Base-by-base conservation (phyloP, 1,284 basidiomycete genomes). In the Pseudozyma pruni region DNA sequence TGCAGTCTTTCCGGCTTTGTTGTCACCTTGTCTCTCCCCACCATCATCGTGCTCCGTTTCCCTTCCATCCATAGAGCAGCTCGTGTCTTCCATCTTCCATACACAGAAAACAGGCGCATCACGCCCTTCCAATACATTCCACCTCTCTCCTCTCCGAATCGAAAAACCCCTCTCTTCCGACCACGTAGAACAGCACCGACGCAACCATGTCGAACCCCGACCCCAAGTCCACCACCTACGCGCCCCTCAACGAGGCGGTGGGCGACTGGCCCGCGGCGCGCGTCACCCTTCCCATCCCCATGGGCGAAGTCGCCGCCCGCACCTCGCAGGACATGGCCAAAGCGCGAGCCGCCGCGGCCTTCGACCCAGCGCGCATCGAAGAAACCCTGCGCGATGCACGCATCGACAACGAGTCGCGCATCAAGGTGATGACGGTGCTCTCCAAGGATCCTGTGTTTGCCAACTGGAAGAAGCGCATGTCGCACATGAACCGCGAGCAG, bases 401-500 rank as follows among this genome's bases (percentile, higher is more conserved):
- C 2, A 73, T 78, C 47, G 76, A 78, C 50, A 78, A 76, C 54
- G 64, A 55, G 3, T 56, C 72, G n/a, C 67, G 77, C 34, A 59
- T 58, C 16, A 50, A 63, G 22, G 71, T 79, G 44, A 72, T 78
- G 60, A 54, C 42, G 17, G 55, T 49, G 8, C 57, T 79, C 14
- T 50, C 70, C 46, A 56, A 57, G 19, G 77, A 79, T 29, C 66
- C 67, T 29, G 60, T 76, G 40, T 79, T 79, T 56, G 72, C 63
- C 35, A 72, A 73, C 52, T 76, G 74, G 68, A 79, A 79, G 69
- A 78, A 78, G 61, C 55, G 74, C 10, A 72, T 76, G 64, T 43
- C 66, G 11, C 77, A 79, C 58, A 66, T 76, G 72, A 77, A 77
- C 50, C 62, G 77, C 17, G 77, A 79, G 37, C 77, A 79, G 58